These are phyloP conservation scores for Trypanosoma caninum DNA, from an alignment of 208 protist genomes.

Conservation along the genomic window DNA sequence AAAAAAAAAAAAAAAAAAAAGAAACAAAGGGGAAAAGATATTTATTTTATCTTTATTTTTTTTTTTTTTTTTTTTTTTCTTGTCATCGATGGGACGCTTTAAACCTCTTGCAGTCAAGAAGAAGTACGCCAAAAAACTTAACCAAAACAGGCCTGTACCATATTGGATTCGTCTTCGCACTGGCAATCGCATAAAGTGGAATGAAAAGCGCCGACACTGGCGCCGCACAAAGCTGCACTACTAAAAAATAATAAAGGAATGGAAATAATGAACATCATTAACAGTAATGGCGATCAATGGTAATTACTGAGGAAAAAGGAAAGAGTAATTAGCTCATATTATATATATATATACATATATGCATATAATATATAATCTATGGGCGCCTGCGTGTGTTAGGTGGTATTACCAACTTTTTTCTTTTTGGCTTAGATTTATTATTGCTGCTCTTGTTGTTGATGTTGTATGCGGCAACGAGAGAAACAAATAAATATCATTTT, in stretches of 20 bases:
- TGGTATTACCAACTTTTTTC: no score
- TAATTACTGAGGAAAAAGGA: neutral
- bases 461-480: neutral
- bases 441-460: neutral
- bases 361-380: no score
- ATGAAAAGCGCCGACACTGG: slow-evolving; percentile 95
- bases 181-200: slow-evolving; percentile 92
- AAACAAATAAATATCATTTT: neutral
- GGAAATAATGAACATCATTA: neutral
- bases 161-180: slow-evolving; percentile 93
- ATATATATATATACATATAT: no score
- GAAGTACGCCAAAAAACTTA: slow-evolving; percentile 94
- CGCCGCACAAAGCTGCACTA: slow-evolving; percentile 94
- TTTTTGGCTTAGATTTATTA: no score
- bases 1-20: no score
- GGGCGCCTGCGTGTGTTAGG: no score
- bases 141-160: slow-evolving; percentile 92
- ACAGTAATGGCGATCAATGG: neutral
- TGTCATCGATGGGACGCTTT: slow-evolving; percentile 75
- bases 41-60: neutral
- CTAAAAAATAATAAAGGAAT: slow-evolving; percentile 26
- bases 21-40: no score
- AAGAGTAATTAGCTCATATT: no score
- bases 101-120: slow-evolving; percentile 92
- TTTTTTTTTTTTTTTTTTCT: slow-evolving; percentile 14